Percentiles rank a stretch among this genome's conserved stretches.
Evolutionary conservation across 1,284 basidiomycete genomes (phyloP).

Genomic region (Earliella scabrosa): DNA sequence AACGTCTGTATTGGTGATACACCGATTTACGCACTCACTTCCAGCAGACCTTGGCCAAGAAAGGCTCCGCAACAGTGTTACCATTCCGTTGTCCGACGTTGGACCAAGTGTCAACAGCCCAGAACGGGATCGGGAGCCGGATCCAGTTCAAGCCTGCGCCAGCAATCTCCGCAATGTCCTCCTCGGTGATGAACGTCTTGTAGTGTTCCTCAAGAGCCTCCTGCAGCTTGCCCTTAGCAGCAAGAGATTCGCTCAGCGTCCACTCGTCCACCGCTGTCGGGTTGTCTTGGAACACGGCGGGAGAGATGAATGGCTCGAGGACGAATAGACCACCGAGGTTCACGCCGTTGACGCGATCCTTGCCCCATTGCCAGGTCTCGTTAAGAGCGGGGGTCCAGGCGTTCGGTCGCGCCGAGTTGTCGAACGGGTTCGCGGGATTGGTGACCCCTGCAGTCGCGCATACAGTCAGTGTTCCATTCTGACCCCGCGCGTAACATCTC

Average conservation of each 20-base stretch:
- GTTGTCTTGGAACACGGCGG: constrained; percentile 77
- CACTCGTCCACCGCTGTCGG: constrained; percentile 61
- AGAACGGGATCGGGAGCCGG: constrained; percentile 78
- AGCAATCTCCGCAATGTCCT: constrained; percentile 39
- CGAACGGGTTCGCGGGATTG: constrained; percentile 66
- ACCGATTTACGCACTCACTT: too few relatives aligned
- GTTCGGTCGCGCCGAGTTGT: constrained; percentile 61
- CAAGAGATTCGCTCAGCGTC: constrained; percentile 52
- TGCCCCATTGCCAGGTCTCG: constrained; percentile 72
- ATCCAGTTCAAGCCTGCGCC: constrained; percentile 78
- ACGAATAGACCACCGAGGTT: constrained; percentile 77
- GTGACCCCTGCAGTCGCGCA: constrained; percentile 40
- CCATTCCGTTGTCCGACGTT: constrained; percentile 39
- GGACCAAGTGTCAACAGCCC: constrained; percentile 72
- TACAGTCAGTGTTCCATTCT: neutral
- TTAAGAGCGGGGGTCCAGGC: constrained; percentile 68
- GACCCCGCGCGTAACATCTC: neutral
- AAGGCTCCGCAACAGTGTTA: constrained; percentile 36
- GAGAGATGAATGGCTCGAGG: constrained; percentile 83
- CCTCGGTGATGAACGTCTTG: constrained; percentile 52
- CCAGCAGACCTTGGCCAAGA: constrained; percentile 39
- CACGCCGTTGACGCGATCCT: constrained; percentile 65
- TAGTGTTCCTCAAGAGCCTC: constrained; percentile 51
- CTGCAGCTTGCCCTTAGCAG: constrained; percentile 38
- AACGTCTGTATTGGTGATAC: too few relatives aligned